These are phyloP conservation scores for Suhomyces bolitotheri DNA, from an alignment of 1,139 yeast genomes.

Conservation along the genomic window DNA sequence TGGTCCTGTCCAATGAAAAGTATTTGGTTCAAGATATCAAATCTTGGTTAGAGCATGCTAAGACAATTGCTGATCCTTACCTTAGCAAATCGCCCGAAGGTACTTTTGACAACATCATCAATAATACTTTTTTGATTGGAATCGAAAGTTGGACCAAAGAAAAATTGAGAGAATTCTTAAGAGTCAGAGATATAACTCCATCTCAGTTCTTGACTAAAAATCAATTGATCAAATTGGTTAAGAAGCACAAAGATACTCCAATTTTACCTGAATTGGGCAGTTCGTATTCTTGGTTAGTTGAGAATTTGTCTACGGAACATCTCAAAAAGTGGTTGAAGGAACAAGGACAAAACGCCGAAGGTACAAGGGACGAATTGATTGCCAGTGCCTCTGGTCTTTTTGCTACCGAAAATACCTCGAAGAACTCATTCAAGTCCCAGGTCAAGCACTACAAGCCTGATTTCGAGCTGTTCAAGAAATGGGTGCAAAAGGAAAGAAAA, in stretches of 20 bases:
- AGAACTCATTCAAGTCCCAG: slow-evolving; percentile 15
- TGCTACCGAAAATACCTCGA: slow-evolving; percentile 1
- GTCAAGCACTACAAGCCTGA: slow-evolving; percentile 23
- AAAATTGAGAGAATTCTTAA: slow-evolving; percentile 51
- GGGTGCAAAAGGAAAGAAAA: slow-evolving; percentile 12
- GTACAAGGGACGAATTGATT: slow-evolving; percentile 26
- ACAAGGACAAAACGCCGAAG: slow-evolving; percentile 27
- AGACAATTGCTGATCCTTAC: slow-evolving; percentile 25
- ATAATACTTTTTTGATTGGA: slow-evolving; percentile 48
- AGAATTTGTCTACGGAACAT: slow-evolving; percentile 23
- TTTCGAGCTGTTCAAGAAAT: slow-evolving; percentile 20
- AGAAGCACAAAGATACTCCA: slow-evolving; percentile 44
- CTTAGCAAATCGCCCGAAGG: slow-evolving; percentile 25
- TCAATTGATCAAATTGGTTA: slow-evolving; percentile 49
- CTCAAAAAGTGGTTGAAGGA: slow-evolving; percentile 27
- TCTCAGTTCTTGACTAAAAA: slow-evolving; percentile 48
- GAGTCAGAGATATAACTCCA: slow-evolving; percentile 49
- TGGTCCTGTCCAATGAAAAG: slow-evolving; percentile 21
- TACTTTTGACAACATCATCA: slow-evolving; percentile 32
- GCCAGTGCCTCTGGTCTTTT: slow-evolving; percentile 7
- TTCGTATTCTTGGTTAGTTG: slow-evolving; percentile 22
- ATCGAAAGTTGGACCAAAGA: slow-evolving; percentile 50
- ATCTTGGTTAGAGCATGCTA: slow-evolving; percentile 33
- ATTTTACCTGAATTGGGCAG: slow-evolving; percentile 25
- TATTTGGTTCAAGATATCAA: slow-evolving; percentile 47